Evolutionary conservation across 495 filamentous ascomycete species (phyloP).

Genomic region (Hypoxylon fuscum): DNA sequence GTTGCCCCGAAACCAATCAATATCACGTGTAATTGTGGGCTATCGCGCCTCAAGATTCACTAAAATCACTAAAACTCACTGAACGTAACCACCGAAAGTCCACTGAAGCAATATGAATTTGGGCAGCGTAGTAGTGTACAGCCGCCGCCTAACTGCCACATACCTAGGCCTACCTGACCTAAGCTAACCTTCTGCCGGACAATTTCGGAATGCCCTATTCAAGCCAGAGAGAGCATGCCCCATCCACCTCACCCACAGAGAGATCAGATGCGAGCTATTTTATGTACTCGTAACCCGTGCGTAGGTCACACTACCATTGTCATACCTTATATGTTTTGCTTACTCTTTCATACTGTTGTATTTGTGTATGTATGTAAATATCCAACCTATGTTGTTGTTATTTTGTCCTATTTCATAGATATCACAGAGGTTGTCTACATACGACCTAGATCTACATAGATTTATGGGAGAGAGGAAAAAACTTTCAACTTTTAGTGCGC

Average conservation of each 20-base stretch:
- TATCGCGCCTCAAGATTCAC: background rate
- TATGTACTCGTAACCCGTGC: slow-evolving; percentile 7
- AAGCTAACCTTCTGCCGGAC: slow-evolving; percentile 29
- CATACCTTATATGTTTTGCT: slow-evolving; percentile 4
- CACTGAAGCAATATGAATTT: slow-evolving; percentile 10
- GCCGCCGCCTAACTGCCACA: background rate
- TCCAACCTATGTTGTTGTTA: slow-evolving; percentile 1
- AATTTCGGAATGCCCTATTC: slow-evolving; percentile 38
- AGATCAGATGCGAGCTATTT: slow-evolving; percentile 37
- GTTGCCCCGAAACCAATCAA: slow-evolving; percentile 41
- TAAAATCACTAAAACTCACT: slow-evolving; percentile 10
- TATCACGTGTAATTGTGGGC: slow-evolving; percentile 36
- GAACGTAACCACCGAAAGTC: slow-evolving; percentile 18
- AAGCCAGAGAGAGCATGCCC: slow-evolving; percentile 26
- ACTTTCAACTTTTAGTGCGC: slow-evolving; percentile 7
- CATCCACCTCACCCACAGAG: slow-evolving; percentile 11
- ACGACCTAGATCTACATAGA: slow-evolving; percentile 25
- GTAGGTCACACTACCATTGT: background rate
- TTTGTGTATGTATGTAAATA: background rate
- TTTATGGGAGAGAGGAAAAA: slow-evolving; percentile 3
- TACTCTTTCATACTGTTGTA: slow-evolving; percentile 10
- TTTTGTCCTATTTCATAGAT: background rate
- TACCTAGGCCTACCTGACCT: slow-evolving; percentile 1
- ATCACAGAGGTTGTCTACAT: slow-evolving; percentile 2
- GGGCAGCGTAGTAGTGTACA: background rate